These are phyloP conservation scores for Maudiozyma barnettii DNA, from an alignment of 805 yeast genomes.

Conservation along the genomic window DNA sequence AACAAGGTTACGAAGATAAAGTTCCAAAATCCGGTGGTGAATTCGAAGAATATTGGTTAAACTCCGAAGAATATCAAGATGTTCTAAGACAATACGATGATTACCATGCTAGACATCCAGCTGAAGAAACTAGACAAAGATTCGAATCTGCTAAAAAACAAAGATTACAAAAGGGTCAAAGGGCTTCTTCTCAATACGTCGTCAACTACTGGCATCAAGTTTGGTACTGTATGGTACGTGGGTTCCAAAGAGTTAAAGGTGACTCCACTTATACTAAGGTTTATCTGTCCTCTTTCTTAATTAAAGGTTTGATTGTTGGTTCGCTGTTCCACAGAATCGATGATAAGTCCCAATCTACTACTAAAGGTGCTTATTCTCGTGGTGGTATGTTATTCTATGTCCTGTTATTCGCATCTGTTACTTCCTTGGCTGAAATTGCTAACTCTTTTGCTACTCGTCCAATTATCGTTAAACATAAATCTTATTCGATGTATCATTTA, in stretches of 20 bases:
- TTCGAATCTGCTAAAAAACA: conserved; percentile 34
- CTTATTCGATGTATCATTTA: conserved; percentile 53
- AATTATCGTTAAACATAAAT: conserved; percentile 53
- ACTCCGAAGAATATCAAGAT: conserved; percentile 43
- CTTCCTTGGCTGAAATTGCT: conserved; percentile 54
- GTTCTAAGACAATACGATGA: conserved; percentile 32
- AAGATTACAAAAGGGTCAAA: conserved; percentile 34
- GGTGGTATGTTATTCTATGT: conserved; percentile 57
- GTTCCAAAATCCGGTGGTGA: conserved; percentile 50
- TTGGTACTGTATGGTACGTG: conserved; percentile 43
- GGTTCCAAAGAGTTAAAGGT: conserved; percentile 44
- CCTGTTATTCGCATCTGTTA: conserved; percentile 48
- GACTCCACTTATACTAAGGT: conserved; percentile 47
- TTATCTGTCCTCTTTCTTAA: conserved; percentile 41
- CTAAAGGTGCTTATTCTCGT: conserved; percentile 51
- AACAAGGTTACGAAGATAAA: conserved; percentile 39
- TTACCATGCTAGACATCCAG: conserved; percentile 34
- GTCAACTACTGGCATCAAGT: conserved; percentile 43
- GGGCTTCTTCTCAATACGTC: conserved; percentile 33
- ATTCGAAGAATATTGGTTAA: conserved; percentile 51
- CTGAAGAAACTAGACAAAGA: conserved; percentile 32
- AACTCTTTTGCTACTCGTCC: conserved; percentile 51
- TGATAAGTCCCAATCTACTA: conserved; percentile 30
- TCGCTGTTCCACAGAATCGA: conserved; percentile 48
- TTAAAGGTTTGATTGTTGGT: conserved; percentile 51